Conservation (phyloP, 371 early-diverging fungal genomes). For the Coemansia sp. region DNA sequence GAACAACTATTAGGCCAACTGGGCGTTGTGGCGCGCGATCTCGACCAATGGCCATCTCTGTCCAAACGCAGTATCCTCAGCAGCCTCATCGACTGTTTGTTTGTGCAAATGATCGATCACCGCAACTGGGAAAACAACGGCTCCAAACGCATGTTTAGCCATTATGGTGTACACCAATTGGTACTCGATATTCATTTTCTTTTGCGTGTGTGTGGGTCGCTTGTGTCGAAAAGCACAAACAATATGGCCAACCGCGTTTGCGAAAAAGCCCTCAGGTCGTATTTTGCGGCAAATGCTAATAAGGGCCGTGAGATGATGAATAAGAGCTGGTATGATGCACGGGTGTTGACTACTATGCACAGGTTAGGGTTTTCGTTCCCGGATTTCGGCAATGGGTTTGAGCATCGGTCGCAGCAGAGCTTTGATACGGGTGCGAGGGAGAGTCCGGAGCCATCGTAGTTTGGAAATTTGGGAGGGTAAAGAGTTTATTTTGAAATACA, state of each 20-base stretch:
- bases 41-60: constrained; percentile 47
- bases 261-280: constrained; percentile 61
- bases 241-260: constrained; percentile 62
- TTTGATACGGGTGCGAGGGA: constrained; percentile 16
- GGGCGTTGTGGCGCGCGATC: constrained; percentile 35
- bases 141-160: constrained; percentile 54
- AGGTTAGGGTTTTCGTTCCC: constrained; percentile 43
- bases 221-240: constrained; percentile 58
- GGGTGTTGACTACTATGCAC: constrained; percentile 55
- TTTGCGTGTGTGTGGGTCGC: constrained; percentile 56
- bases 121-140: constrained; percentile 52
- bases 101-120: constrained; percentile 48
- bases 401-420: constrained; percentile 52
- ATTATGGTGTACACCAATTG: constrained; percentile 66
- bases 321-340: constrained; percentile 61
- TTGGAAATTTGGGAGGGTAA: too few relatives aligned
- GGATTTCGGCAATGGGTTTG: constrained; percentile 48
- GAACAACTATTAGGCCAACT: constrained; percentile 35
- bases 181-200: constrained; percentile 71
- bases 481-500: neutral
- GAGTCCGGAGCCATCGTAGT: neutral
- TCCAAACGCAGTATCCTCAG: constrained; percentile 40
- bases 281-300: constrained; percentile 52
- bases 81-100: constrained; percentile 52
- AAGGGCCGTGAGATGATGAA: constrained; percentile 53